A percentile compares a stretch with the other conserved stretches of the same genome.
These are phyloP conservation scores for Kluyveromyces siamensis DNA, from an alignment of 805 yeast genomes.

Conservation along the genomic window DNA sequence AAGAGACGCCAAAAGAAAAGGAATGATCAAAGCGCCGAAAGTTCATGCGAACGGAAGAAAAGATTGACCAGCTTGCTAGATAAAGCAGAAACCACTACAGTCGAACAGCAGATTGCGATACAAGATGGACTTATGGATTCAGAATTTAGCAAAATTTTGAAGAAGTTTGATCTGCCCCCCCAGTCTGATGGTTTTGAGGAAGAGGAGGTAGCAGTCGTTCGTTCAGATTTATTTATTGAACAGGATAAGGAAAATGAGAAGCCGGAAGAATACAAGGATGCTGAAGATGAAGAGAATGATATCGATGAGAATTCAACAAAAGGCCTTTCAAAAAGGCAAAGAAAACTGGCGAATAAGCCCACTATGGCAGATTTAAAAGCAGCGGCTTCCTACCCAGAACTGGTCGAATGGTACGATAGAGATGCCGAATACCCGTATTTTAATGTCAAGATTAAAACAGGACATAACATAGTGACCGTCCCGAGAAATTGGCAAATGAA, in stretches of 20 bases:
- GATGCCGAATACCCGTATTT: conserved; percentile 75
- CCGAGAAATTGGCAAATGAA: conserved; percentile 82
- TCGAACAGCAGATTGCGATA: background rate
- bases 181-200: background rate
- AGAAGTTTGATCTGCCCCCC: background rate
- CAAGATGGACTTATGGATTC: background rate
- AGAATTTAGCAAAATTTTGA: background rate
- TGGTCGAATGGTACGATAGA: conserved; percentile 80
- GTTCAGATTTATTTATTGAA: background rate
- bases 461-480: conserved; percentile 60
- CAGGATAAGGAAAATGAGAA: background rate
- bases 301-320: conserved; percentile 27
- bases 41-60: background rate
- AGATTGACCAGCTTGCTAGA: background rate
- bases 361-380: conserved; percentile 64
- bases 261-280: conserved; percentile 6
- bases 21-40: background rate
- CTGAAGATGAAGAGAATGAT: conserved; percentile 15
- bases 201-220: background rate
- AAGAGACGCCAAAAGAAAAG: conserved; percentile 2
- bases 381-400: conserved; percentile 50
- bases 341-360: conserved; percentile 41
- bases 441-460: conserved; percentile 52
- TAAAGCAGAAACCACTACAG: background rate
- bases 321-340: conserved; percentile 38